These are phyloP conservation scores for Kwoniella sp. DNA, from an alignment of 768 basidiomycete genomes.

Conservation along the genomic window DNA sequence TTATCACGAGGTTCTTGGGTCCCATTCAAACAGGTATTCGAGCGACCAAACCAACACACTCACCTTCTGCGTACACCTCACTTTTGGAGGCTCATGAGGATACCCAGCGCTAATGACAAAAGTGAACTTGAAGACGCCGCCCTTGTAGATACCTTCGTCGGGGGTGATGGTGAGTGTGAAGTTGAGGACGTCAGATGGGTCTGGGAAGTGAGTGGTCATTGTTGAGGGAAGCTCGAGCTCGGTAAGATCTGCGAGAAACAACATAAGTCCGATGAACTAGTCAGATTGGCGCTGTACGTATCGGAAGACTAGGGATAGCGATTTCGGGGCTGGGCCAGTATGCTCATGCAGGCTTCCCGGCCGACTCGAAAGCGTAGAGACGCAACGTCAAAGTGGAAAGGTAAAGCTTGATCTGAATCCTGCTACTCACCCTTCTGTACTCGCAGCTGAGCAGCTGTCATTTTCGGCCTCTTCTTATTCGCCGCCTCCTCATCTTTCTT, in stretches of 20 bases:
- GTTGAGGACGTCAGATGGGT: slow-evolving; percentile 92
- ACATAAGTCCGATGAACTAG: neutral
- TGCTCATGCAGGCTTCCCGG: too few relatives aligned
- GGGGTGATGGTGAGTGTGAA: slow-evolving; percentile 93
- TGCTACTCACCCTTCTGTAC: slow-evolving; percentile 88
- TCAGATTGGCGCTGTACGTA: neutral
- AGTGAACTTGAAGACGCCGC: slow-evolving; percentile 88
- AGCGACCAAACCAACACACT: slow-evolving; percentile 43
- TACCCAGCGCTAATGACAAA: slow-evolving; percentile 97
- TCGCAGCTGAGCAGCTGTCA: slow-evolving; percentile 94
- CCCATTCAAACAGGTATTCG: too few relatives aligned
- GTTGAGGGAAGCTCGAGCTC: slow-evolving; percentile 94
- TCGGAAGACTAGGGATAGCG: too few relatives aligned
- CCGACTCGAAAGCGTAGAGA: neutral
- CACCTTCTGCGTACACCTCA: slow-evolving; percentile 93
- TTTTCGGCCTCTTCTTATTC: slow-evolving; percentile 97
- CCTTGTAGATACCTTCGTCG: slow-evolving; percentile 99
- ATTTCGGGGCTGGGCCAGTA: too few relatives aligned
- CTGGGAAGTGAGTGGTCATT: slow-evolving; percentile 92
- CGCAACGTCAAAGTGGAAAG: neutral
- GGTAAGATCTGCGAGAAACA: slow-evolving; percentile 72
- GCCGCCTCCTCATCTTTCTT: slow-evolving; percentile 99
- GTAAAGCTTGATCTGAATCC: neutral
- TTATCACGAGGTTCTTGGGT: too few relatives aligned
- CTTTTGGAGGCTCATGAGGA: slow-evolving; percentile 98